Conservation (phyloP, 1,284 basidiomycete species). For the Malassezia dermatis region DNA sequence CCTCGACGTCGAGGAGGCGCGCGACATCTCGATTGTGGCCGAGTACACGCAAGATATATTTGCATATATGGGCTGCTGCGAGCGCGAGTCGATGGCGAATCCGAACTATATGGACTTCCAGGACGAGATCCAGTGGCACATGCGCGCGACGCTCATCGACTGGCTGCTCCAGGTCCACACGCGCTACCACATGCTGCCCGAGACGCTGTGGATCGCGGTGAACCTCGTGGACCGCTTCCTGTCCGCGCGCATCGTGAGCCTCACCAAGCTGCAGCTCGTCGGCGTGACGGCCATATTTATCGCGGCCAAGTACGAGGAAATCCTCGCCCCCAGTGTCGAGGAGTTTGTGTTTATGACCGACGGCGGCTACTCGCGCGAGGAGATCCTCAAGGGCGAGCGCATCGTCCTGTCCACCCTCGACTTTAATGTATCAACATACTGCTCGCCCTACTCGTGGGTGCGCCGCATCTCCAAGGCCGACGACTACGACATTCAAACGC, state of each 20-base stretch:
- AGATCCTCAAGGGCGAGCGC: conserved; percentile 91
- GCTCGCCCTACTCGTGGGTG: conserved; percentile 99
- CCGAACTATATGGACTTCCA: conserved; percentile 90
- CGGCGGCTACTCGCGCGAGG: conserved; percentile 69
- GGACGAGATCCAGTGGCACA: conserved; percentile 78
- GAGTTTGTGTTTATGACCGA: conserved; percentile 63
- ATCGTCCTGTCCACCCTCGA: conserved; percentile 76
- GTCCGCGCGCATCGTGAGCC: conserved; percentile 56
- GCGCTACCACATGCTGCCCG: conserved; percentile 59
- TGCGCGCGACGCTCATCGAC: conserved; percentile 49
- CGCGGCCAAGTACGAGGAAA: conserved; percentile 56
- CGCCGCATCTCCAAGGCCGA: conserved; percentile 92
- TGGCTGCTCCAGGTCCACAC: conserved; percentile 59
- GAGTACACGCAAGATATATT: conserved; percentile 98
- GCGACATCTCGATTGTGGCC: conserved; percentile 92
- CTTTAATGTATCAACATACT: conserved; percentile 91
- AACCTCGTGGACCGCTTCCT: conserved; percentile 60
- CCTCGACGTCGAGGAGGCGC: conserved; percentile 56
- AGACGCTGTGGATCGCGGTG: conserved; percentile 61
- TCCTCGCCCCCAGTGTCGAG: conserved; percentile 44
- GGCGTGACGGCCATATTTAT: conserved; percentile 61
- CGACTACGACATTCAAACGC: conserved; percentile 90
- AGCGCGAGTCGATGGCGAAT: conserved; percentile 81
- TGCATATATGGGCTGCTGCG: conserved; percentile 64
- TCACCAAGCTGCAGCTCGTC: conserved; percentile 59